A percentile compares a stretch with the other conserved stretches of the same genome.
phyloP scores from a whole-genome alignment of 768 basidiomycete genomes.

The Tulasnella sp. region DNA sequence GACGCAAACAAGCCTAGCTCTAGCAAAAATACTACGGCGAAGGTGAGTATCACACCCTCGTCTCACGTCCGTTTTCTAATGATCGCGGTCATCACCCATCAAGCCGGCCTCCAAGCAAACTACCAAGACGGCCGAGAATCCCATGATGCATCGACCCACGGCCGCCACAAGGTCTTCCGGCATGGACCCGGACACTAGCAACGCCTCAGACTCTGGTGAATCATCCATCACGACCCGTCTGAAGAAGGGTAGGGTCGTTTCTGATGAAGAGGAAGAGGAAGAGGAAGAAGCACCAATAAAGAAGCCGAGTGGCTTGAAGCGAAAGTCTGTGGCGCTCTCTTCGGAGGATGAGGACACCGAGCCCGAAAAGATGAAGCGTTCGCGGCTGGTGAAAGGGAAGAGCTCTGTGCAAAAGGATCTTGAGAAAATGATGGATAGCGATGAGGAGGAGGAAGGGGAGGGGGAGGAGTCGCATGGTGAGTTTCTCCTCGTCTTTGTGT shows the following conservation, averaged over 20 bases:
- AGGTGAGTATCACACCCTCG: too few relatives aligned
- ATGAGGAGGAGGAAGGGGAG: neutral
- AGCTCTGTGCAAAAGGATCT: slow-evolving; percentile 23
- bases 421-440: neutral
- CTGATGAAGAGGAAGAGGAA: slow-evolving; percentile 51
- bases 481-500: slow-evolving; percentile 32
- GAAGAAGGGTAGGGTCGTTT: slow-evolving; percentile 41
- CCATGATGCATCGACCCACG: neutral
- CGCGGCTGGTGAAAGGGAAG: neutral
- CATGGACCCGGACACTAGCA: too few relatives aligned
- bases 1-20: too few relatives aligned
- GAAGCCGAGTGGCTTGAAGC: slow-evolving; percentile 21
- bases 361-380: neutral
- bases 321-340: slow-evolving; percentile 9
- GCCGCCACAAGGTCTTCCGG: too few relatives aligned
- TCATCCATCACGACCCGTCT: slow-evolving; percentile 25
- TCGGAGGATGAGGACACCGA: slow-evolving; percentile 3
- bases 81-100: too few relatives aligned
- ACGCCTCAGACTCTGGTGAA: too few relatives aligned
- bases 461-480: slow-evolving; percentile 21
- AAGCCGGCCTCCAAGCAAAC: slow-evolving; percentile 5
- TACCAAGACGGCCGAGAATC: neutral
- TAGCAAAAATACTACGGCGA: too few relatives aligned
- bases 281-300: slow-evolving; percentile 24
- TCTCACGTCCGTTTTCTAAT: too few relatives aligned